Evolutionary conservation across 257 asterid genomes (phyloP).

Genomic region (Solanum dulcamara): DNA sequence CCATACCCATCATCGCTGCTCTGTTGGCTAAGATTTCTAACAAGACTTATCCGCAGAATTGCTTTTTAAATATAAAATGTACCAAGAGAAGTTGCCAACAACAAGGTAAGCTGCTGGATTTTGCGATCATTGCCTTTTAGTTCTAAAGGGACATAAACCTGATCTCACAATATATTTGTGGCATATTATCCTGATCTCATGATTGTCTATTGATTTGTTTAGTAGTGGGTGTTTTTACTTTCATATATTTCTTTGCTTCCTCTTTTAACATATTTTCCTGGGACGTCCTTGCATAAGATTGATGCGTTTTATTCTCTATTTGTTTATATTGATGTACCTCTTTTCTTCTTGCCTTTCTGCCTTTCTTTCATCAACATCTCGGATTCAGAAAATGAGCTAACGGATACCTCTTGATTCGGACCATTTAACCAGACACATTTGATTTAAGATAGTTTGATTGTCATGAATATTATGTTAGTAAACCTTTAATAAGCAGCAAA

Average conservation of each 20-base stretch:
- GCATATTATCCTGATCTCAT: background rate
- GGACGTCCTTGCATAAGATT: background rate
- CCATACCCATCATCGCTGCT: slow-evolving; percentile 50
- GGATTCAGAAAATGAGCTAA: background rate
- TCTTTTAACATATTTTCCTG: background rate
- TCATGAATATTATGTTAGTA: background rate
- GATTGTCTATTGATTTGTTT: background rate
- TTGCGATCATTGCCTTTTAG: background rate
- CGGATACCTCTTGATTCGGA: background rate
- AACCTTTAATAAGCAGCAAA: background rate
- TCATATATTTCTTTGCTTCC: background rate
- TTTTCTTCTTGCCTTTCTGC: background rate
- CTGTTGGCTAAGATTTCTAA: slow-evolving; percentile 38
- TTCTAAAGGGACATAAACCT: background rate
- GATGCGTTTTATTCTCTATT: background rate
- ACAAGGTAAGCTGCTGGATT: slow-evolving; percentile 33
- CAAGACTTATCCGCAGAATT: slow-evolving; percentile 36
- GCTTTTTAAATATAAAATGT: slow-evolving; percentile 61
- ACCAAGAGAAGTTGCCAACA: slow-evolving; percentile 55
- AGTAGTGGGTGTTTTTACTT: background rate
- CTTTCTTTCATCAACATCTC: background rate
- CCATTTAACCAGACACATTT: background rate
- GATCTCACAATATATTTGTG: background rate
- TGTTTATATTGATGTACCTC: background rate
- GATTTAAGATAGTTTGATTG: background rate